Percentiles rank a stretch among this genome's conserved stretches.
phyloP scores from a whole-genome alignment of 305 asterid genomes.

The Salvia sclarea region DNA sequence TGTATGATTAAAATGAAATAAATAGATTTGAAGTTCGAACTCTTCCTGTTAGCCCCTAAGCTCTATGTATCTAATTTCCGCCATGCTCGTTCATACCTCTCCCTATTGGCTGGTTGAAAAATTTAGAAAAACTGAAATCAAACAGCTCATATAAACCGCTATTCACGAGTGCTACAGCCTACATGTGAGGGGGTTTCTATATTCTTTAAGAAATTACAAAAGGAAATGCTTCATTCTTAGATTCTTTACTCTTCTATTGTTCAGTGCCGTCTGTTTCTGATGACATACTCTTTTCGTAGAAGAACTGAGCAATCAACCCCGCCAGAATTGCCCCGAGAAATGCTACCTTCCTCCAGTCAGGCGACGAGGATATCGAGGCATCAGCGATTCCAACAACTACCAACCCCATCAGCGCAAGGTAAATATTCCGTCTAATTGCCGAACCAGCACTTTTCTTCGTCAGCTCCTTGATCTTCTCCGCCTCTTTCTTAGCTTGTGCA shows the following conservation, averaged over 20 bases:
- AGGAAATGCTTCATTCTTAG: slow-evolving; percentile 23
- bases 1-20: not conserved
- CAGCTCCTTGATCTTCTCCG: slow-evolving; percentile 54
- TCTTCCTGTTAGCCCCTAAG: not conserved
- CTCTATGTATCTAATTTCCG: not conserved
- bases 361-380: slow-evolving; percentile 48
- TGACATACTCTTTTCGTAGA: slow-evolving; percentile 69
- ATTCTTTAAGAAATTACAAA: slow-evolving; percentile 10
- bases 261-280: slow-evolving; percentile 47
- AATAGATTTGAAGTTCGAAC: slow-evolving; percentile 4
- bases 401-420: slow-evolving; percentile 66
- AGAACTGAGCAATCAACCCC: slow-evolving; percentile 73
- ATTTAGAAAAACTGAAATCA: slow-evolving; percentile 12
- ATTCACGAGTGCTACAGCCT: slow-evolving; percentile 19
- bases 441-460: slow-evolving; percentile 65
- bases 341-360: slow-evolving; percentile 65
- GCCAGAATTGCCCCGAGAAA: slow-evolving; percentile 74
- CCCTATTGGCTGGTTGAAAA: not conserved
- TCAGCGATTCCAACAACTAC: slow-evolving; percentile 64
- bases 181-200: slow-evolving; percentile 14
- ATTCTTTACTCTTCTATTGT: slow-evolving; percentile 43
- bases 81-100: not conserved
- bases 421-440: slow-evolving; percentile 60
- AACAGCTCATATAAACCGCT: slow-evolving; percentile 6
- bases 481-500: slow-evolving; percentile 62